Evolutionary conservation across 768 basidiomycete genomes (phyloP), one percentile per base, ranked within the genome.

Genomic region (Phylloporus sp.): DNA sequence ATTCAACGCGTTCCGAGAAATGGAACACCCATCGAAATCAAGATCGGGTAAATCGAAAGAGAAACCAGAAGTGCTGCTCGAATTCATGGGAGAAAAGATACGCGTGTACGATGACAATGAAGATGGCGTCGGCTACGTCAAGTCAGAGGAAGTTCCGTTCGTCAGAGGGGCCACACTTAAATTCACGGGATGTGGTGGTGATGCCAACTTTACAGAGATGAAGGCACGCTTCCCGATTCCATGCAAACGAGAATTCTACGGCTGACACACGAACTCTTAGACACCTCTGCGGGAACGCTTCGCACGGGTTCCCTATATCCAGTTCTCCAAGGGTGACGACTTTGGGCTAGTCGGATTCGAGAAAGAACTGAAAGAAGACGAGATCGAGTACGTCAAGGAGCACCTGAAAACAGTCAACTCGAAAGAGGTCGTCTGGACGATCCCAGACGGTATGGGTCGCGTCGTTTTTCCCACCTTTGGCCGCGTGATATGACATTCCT

Each of bases 1-100:
- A 10, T 92, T 92, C 69, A 84, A 91, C 58, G 90, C 90, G 14
- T 92, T 92, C 72, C 73, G 74, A 43, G 80, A 84, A 51, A 82
- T 80, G 77, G 69, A 66, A 17, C 71, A 68, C 28, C 59, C 63
- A 34, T 52, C 57, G n/a, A 73, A 69, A 37, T 61, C 63, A 37
- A 57, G 58, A 39, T 50, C 58, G 23, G 66, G 58, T 20, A 69
- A 67, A 45, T 63, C 64, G 33, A 71, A 69, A 48, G 66, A 68
- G 20, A 70, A 74, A 53, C 79, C 78, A 15, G 82, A 88, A 39
- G 70, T 88, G 1, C 81, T 75, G 49, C 75, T 90, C 41, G 82
- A 90, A 53, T 87, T 87, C 64, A 74, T 90, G 68, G 87, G 86
- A 9, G 73, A 69, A 37, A 83, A 81, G 49, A 64, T 90, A 42